A percentile compares a stretch with the other conserved stretches of the same genome.
These are phyloP conservation scores for Exidia glandulosa DNA, from an alignment of 768 basidiomycete species.

Conservation along the genomic window DNA sequence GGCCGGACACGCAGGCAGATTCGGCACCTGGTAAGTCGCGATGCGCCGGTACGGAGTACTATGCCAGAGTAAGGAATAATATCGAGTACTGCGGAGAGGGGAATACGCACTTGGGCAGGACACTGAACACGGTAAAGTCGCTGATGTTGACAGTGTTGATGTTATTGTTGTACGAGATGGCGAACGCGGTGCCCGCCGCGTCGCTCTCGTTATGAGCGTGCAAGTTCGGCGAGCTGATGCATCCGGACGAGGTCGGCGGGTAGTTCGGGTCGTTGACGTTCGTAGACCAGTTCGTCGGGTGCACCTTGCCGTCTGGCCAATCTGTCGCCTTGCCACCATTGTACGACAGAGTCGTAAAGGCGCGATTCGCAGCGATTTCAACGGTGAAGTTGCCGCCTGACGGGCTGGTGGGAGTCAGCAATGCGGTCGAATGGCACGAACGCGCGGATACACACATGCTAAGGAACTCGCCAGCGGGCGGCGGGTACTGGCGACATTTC, in stretches of 20 bases:
- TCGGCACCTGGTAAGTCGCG: conserved; percentile 3
- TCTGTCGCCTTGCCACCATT: neutral
- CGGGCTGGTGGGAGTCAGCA: neutral
- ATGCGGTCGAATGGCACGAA: neutral
- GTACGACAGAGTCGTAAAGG: conserved; percentile 2
- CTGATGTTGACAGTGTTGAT: neutral
- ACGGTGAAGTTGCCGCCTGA: conserved; percentile 1
- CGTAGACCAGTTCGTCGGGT: neutral
- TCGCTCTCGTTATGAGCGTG: neutral
- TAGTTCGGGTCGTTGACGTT: neutral
- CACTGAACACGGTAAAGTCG: conserved; percentile 1
- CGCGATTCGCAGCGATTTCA: conserved; percentile 2
- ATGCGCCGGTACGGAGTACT: conserved; percentile 6
- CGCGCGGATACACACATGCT: neutral
- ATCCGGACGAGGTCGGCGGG: neutral
- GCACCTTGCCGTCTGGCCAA: conserved; percentile 2
- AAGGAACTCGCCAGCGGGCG: conserved; percentile 1
- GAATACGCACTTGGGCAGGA: conserved; percentile 1
- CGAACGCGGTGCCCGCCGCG: conserved; percentile 2
- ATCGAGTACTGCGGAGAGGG: neutral
- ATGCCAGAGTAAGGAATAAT: neutral
- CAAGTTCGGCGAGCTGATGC: neutral
- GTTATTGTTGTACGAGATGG: conserved; percentile 3
- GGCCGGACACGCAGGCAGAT: conserved; percentile 3
- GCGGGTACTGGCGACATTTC: conserved; percentile 1